Base-by-base conservation (phyloP, 1,284 basidiomycete genomes). In the Sanguinoderma infundibulare region DNA sequence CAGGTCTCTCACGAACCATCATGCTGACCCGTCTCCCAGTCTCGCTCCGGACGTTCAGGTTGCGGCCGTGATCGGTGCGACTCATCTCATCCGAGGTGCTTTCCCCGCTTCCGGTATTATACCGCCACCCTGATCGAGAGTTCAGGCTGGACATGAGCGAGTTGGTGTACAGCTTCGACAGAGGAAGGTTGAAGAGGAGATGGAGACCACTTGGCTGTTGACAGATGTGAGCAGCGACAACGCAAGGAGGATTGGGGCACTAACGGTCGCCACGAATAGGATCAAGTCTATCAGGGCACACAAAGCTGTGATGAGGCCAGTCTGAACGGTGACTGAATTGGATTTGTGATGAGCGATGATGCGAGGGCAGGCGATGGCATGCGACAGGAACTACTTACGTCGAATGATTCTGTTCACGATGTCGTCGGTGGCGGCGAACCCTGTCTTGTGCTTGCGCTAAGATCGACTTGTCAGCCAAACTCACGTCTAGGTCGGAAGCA, bases 391-490 rank as follows among this genome's bases (percentile, higher is more conserved):
- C n/a, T n/a, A 72, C 78, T 55, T 62, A 83, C 82, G 55, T 59
- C 79, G 72, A 50, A 83, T 81, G 53, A 84, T 79, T 50, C 69
- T 73, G 67, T 77, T 75, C 28, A 78, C 70, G 26, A 75, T 62
- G 60, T 76, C 75, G 54, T 78, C 75, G 0, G 76, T 77, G 5
- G 68, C 64, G 28, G 70, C 64, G 52, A 75, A 75, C 5, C 76
- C 76, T 1, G 75, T 76, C 62, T 77, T 81, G 66, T 82, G 78
- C 50, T 70, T 75, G 59, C 74, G 73, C 80, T 82, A 56, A 10
- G 7, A 26, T 32, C 14, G 20, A 20, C 12, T 10, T 54, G 34
- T 55, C 24, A 24, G 38, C n/a, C 32, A 28, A 22, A 42, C 5
- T 6, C 49, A 12, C 14, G 26, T 10, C 24, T 9, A 47, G 24